Evolutionary conservation across 345 rosid genomes (phyloP), one percentile per base, ranked within the genome.

Genomic region (Conringia planisiliqua): DNA sequence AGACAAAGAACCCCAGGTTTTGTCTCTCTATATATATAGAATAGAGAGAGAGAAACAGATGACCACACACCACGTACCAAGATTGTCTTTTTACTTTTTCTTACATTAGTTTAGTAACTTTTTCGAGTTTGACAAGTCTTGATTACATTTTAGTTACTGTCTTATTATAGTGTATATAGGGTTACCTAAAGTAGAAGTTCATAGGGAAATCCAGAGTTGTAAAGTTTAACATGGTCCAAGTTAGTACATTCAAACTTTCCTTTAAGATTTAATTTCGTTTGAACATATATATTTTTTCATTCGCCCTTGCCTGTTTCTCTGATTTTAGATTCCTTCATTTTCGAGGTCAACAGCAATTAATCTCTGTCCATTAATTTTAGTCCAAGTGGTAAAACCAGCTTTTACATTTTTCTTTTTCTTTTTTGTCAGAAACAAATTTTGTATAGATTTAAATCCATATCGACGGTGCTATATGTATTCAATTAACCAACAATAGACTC

Each of bases 161-260:
- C 75, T 55, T 35, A 55, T 55, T 62, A 62, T 62, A 76, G 75
- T 39, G 5, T 62, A 44, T 35, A 35, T 76, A 76, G 75, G 75
- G 66, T 63, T 77, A 56, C 80, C 71, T 36, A 30, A 70, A 62
- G 44, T 76, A 76, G 66, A 70, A 35, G 7, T 36, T 46, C 29
- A 18, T 2, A 17, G 71, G 69, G 36, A 39, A 62, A 62, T 46
- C 35, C 70, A 43, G 33, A 54, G 69, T 14, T 62, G 51, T 62
- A 24, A 50, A 68, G n/a, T 24, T 35, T 1, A 50, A n/a, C 74
- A 70, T 32, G 57, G 27, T 70, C 35, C 56, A 43, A 44, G 74
- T 44, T 58, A 26, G 46, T 54, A 54, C 71, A 73, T 10, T 73
- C 77, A 64, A 55, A 64, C 47, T 63, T 42, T 30, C 55, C 63